Evolutionary conservation across 345 rosid genomes (phyloP).

Genomic region (Corymbia maculata): DNA sequence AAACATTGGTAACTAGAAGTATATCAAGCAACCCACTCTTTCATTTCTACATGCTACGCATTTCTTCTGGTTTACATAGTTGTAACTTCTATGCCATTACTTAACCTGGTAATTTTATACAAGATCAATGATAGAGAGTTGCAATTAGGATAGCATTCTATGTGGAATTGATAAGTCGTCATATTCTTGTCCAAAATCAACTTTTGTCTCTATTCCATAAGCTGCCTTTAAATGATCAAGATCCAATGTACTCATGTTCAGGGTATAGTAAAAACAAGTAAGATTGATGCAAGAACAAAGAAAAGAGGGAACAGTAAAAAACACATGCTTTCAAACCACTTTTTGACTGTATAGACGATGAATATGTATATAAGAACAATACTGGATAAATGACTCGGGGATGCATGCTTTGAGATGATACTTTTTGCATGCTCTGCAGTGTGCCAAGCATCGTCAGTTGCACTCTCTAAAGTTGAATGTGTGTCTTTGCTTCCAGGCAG

Average conservation of each 20-base stretch:
- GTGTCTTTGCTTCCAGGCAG: conserved; percentile 37
- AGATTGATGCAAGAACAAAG: not conserved
- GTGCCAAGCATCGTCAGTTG: not conserved
- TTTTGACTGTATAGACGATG: not conserved
- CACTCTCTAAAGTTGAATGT: conserved; percentile 24
- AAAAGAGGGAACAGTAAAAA: not conserved
- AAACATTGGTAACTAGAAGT: not conserved
- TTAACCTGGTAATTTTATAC: not conserved
- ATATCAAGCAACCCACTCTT: not conserved
- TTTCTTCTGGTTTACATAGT: not conserved
- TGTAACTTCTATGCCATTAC: not conserved
- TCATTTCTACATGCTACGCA: not conserved
- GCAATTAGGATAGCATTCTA: not conserved
- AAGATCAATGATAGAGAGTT: not conserved
- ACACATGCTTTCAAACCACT: not conserved
- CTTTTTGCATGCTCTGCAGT: not conserved
- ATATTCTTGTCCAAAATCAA: not conserved
- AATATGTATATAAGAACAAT: not conserved
- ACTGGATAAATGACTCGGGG: not conserved
- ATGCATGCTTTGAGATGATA: not conserved
- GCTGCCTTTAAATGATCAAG: not conserved
- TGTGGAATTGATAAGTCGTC: not conserved
- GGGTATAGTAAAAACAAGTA: not conserved
- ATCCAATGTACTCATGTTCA: not conserved
- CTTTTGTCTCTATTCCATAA: not conserved